Base-by-base conservation (phyloP, 129 eudicot genomes). In the Mikania micrantha region DNA sequence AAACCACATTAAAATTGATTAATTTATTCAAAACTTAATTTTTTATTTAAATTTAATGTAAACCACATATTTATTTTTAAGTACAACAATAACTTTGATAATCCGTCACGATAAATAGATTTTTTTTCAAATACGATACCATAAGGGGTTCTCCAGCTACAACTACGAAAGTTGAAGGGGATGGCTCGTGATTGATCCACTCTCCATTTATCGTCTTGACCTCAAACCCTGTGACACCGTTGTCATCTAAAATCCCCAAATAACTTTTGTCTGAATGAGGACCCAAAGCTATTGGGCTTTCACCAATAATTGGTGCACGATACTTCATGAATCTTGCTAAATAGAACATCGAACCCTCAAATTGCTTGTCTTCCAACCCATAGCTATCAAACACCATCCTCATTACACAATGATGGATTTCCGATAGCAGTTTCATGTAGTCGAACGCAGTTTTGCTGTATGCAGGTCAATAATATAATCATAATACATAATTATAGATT, bases 121-220 rank as follows among this genome's bases (percentile, higher is more conserved):
- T n/a, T n/a, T n/a, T n/a, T n/a, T n/a, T n/a, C n/a, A 3, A 1
- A 25, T 22, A 53, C 17, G 11, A 31, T 77, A 79, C 80, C 76
- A 67, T 62, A 36, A 79, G 61, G 28, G 76, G 69, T 53, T 79
- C 84, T 40, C 84, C 84, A 1, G 76, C 80, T 4, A 79, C 13
- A 7, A 74, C 73, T 44, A 79, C 47, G 5, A 69, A 69, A 1
- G 80, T 40, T 1, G 73, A 69, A 44, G 80, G 80, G 11, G 77
- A 74, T 11, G 77, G 79, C 21, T 74, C 64, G 9, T 67, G 60
- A 17, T 44, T 4, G 52, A 79, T 69, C 84, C 80, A 79, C 22
- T 79, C 77, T 42, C 84, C 84, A 21, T 79, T 59, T 53, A 62
- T 74, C 66, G 45, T 69, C 60, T 74, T 12, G 17, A 79, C 29